Percentiles rank a stretch among this genome's conserved stretches.
These are phyloP conservation scores for Passiflora organensis DNA, from an alignment of 345 rosid species.

Conservation along the genomic window DNA sequence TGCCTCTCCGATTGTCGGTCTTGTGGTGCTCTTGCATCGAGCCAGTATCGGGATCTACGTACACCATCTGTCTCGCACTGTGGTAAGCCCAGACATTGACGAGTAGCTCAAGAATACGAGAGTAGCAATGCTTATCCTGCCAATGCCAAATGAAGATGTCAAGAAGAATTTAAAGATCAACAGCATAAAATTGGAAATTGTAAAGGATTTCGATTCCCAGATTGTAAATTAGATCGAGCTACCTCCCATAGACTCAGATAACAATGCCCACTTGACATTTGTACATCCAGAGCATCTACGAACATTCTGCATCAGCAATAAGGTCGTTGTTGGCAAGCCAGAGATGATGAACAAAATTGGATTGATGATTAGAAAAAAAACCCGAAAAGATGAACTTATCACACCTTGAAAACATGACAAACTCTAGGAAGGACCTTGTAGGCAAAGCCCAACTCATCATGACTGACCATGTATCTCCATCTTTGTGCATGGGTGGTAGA, in stretches of 20 bases:
- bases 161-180: no score
- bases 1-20: constrained; percentile 49
- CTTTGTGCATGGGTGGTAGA: constrained; percentile 81
- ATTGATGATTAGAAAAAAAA: background rate
- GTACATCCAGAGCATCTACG: constrained; percentile 86
- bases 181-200: no score
- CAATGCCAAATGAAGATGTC: background rate
- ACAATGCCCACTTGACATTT: constrained; percentile 70
- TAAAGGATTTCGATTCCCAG: no score
- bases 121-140: constrained; percentile 93
- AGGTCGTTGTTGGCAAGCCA: background rate
- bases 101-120: constrained; percentile 81
- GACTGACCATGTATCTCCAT: constrained; percentile 93
- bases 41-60: constrained; percentile 68
- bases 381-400: constrained; percentile 1
- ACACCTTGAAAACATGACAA: constrained; percentile 96
- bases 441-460: constrained; percentile 95
- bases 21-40: constrained; percentile 76
- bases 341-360: background rate
- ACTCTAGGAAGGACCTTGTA: constrained; percentile 87
- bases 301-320: constrained; percentile 60
- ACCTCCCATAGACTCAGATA: constrained; percentile 79
- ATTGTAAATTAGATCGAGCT: no score
- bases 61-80: constrained; percentile 75
- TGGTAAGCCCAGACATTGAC: constrained; percentile 97